Evolutionary conservation across 1,139 yeast genomes (phyloP), one percentile per base, ranked within the genome.

Genomic region (Kazachstania sp.): DNA sequence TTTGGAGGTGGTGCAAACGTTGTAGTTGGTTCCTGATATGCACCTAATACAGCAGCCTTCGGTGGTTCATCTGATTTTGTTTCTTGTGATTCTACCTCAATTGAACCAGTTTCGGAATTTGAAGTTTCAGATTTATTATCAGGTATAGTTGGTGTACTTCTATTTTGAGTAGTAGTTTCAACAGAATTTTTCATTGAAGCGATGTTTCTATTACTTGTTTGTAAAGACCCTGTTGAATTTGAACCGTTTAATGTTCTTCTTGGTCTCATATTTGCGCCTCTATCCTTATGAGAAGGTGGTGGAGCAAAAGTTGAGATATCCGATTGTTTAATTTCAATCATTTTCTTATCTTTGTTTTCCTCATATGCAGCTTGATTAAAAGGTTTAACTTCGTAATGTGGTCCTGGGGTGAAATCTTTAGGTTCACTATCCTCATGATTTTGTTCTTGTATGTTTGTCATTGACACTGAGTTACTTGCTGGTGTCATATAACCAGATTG

Each of bases 1-100:
- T 44, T 55, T 37, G 70, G 69, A 3, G 70, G 70, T 12, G 70
- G 70, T 3, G 66, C 50, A 45, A 40, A 48, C 32, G 31, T 41
- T 3, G 45, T 31, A 8, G 43, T 26, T 12, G 50, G 48, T 20
- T 48, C 53, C 11, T 46, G 45, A 40, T 48, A 48, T 6, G 34
- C 8, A 12, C 44, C 46, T 12, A 31, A 13, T 3, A 46, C 26
- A 20, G 28, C 31, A 16, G 34, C 26, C 9, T 37, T 35, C n/a
- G 45, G 40, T 16, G 43, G 39, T 15, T 39, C 40, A 15, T 39
- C 29, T 2, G 34, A 26, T 15, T 23, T 19, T 31, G 4, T 13
- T 26, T 15, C 29, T 20, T 35, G 26, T 23, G 36, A 7, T 13
- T 5, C 13, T n/a, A 12, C 41, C 12, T 20, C 20, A 9, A 2